Percentiles rank a stretch among this genome's conserved stretches.
Evolutionary conservation across 805 yeast genomes (phyloP).

Genomic region (Metschnikowia proteae): DNA sequence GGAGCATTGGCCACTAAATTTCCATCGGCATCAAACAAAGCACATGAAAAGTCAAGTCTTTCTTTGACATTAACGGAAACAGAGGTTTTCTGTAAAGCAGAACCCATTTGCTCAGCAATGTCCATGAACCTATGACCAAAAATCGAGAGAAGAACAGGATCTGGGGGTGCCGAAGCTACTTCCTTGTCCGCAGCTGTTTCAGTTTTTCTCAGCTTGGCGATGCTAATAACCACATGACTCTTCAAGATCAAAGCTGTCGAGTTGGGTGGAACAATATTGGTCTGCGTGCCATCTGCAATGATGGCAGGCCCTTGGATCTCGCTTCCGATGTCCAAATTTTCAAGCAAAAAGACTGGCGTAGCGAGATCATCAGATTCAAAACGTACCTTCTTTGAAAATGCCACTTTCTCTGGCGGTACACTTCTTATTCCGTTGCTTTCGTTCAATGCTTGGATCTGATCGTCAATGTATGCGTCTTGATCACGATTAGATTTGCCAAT

Average conservation of each 20-base stretch:
- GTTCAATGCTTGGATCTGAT: constrained; percentile 10
- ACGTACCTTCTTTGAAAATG: constrained; percentile 13
- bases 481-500: constrained; percentile 11
- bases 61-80: constrained; percentile 45
- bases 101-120: constrained; percentile 40
- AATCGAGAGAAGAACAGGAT: constrained; percentile 19
- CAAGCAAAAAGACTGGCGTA: constrained; percentile 17
- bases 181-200: neutral
- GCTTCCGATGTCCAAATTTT: constrained; percentile 11
- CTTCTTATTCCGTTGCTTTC: neutral
- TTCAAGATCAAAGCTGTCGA: constrained; percentile 15
- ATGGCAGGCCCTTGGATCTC: constrained; percentile 18
- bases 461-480: constrained; percentile 14
- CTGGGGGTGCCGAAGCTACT: constrained; percentile 2
- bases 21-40: constrained; percentile 39
- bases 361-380: constrained; percentile 6
- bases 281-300: constrained; percentile 20
- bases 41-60: constrained; percentile 44
- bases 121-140: constrained; percentile 23
- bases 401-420: neutral
- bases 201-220: neutral
- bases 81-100: constrained; percentile 43
- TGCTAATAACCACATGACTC: constrained; percentile 16
- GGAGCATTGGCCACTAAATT: constrained; percentile 47
- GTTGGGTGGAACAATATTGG: constrained; percentile 17